Percentiles rank a stretch among this genome's conserved stretches.
These are phyloP conservation scores for Didymellaceae sp. DNA, from an alignment of 2,329 filamentous ascomycete genomes.

Conservation along the genomic window DNA sequence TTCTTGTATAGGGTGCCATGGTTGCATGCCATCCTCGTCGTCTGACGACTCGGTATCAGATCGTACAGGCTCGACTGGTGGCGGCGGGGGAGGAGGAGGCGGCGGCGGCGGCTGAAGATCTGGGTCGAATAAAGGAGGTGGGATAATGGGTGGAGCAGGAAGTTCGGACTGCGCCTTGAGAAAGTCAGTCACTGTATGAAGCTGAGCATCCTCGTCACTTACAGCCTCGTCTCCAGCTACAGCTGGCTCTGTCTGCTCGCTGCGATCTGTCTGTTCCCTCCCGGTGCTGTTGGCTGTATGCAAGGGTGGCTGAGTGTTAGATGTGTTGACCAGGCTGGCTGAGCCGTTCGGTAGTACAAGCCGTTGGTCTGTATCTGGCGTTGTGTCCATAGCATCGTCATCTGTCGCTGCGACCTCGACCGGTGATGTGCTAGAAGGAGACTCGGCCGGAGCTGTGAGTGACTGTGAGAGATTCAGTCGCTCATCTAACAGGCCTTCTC, in stretches of 20 bases:
- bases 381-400: slow-evolving; percentile 50
- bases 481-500: slow-evolving; percentile 28
- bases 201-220: slow-evolving; percentile 6
- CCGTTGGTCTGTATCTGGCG: slow-evolving; percentile 39
- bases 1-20: slow-evolving; percentile 63
- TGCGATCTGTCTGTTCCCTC: slow-evolving; percentile 15
- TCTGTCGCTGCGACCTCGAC: slow-evolving; percentile 40
- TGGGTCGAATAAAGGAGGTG: slow-evolving; percentile 33
- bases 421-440: slow-evolving; percentile 28
- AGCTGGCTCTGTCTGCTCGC: slow-evolving; percentile 16
- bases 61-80: slow-evolving; percentile 37
- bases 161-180: slow-evolving; percentile 22
- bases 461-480: slow-evolving; percentile 10
- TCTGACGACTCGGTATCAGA: slow-evolving; percentile 45
- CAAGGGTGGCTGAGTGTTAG: slow-evolving; percentile 21
- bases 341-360: slow-evolving; percentile 34
- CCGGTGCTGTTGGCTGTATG: slow-evolving; percentile 22
- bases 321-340: slow-evolving; percentile 17
- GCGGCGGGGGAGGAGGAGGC: slow-evolving; percentile 42
- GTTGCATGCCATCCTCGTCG: slow-evolving; percentile 45
- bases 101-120: slow-evolving; percentile 38
- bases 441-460: slow-evolving; percentile 10
- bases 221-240: slow-evolving; percentile 20
- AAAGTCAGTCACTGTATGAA: slow-evolving; percentile 16
- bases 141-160: slow-evolving; percentile 26